Evolutionary conservation across 768 basidiomycete species (phyloP), one percentile per base, ranked within the genome.

Genomic region (Termitomyces sp.): DNA sequence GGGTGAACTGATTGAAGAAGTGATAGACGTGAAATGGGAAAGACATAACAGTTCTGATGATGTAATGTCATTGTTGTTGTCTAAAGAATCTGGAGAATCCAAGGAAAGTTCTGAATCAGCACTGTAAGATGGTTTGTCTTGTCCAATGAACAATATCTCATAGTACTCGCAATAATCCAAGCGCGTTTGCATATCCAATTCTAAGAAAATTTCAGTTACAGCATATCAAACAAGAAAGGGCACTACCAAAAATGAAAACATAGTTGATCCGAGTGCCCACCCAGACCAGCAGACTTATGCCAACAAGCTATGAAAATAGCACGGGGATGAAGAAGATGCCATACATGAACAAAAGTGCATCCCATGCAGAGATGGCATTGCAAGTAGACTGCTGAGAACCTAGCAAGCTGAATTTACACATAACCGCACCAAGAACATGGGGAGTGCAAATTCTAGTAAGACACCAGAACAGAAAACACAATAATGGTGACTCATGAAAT

Each of bases 241-340:
- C 44, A 62, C 79, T 36, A 89, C 89, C 89, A 63, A 95, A 91
- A 33, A 95, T 91, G 67, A 98, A 96, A n/a, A 86, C 80, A 63
- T 94, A 96, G 66, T 98, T 98, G 61, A 99, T 93, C 43, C 89
- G 78, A 5, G 85, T 74, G 5, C 71, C 69, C 0, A 82, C 76
- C 88, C 91, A 99, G 0, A 86, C 88, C 20, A 86, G 60, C 5
- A 98, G 59, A 66, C 98, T 98, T n/a, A 89, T 54, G 23, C 91
- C 89, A 51, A 98, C 81, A 1, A 97, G 72, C 31, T 92, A 56
- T 2, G 84, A 75, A 63, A 97, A 89, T 3, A 96, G 57, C 5
- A 86, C 75, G 0, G 94, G 94, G 3, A 97, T 67, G 41, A 84
- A 69, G 23, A 96, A 69, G 5, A 86, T 76, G 0, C 81, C 86